These are phyloP conservation scores for Apiotrichum akiyoshidainum DNA, from an alignment of 1,284 basidiomycete genomes.

Conservation along the genomic window DNA sequence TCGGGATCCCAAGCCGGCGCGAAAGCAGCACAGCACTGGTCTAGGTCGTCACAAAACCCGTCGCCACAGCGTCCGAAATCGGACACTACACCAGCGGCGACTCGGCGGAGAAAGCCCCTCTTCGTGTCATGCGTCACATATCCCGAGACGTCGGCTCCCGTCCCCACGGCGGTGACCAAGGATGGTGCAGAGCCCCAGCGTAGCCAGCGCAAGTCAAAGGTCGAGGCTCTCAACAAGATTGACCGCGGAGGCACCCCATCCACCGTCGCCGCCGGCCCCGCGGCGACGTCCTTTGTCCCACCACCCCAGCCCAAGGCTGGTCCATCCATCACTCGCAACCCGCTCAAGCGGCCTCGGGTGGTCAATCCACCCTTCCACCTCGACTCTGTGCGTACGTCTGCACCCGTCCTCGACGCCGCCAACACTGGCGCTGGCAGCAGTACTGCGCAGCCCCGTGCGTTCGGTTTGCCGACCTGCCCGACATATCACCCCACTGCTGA, in stretches of 20 bases:
- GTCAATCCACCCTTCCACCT: conserved; percentile 40
- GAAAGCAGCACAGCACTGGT: background rate
- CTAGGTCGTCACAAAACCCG: background rate
- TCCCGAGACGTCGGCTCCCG: conserved; percentile 29
- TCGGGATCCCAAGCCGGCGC: background rate
- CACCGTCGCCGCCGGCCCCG: conserved; percentile 19
- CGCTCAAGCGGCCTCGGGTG: conserved; percentile 31
- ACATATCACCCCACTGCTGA: conserved; percentile 81
- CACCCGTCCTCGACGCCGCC: conserved; percentile 19
- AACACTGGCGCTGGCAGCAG: conserved; percentile 26
- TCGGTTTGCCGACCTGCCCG: conserved; percentile 86
- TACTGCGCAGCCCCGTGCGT: conserved; percentile 58
- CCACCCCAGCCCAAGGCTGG: conserved; percentile 19
- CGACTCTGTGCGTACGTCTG: conserved; percentile 31
- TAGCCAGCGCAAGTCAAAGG: conserved; percentile 41
- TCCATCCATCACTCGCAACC: conserved; percentile 28
- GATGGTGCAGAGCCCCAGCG: conserved; percentile 31
- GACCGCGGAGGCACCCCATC: conserved; percentile 37
- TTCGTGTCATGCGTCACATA: conserved; percentile 39
- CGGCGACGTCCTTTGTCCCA: conserved; percentile 42
- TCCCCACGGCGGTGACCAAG: conserved; percentile 13
- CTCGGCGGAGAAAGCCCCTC: conserved; percentile 28
- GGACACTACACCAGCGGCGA: background rate
- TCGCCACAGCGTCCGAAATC: conserved; percentile 2
- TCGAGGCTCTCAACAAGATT: conserved; percentile 40